Base-by-base conservation (phyloP, 768 basidiomycete species). In the Auriscalpium orientale region DNA sequence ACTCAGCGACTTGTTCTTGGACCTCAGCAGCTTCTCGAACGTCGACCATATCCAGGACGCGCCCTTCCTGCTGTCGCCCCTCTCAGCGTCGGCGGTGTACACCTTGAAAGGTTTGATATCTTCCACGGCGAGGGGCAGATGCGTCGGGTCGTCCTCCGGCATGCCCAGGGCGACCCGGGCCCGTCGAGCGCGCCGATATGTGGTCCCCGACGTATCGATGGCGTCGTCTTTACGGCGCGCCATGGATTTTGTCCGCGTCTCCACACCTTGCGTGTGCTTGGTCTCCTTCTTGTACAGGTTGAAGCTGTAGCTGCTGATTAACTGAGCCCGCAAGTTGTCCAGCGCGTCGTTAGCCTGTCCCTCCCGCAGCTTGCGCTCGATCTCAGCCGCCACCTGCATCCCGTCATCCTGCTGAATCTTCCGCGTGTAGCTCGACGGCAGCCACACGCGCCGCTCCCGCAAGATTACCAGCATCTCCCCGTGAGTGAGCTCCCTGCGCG, bases 291-390 rank as follows among this genome's bases (percentile, higher is more conserved):
- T 40, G 9, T 40, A 9, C 10, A 9, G 38, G 10, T 16, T 9
- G 10, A 9, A 40, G 38, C 38, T 16, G 3, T 38, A 40, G 15
- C 46, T 40, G 10, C 53, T 58, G 8, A 47, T 55, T 11, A 55
- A 13, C 16, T 58, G 57, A 33, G 51, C 13, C 2, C 53, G 57
- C 12, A 58, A 13, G 11, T 45, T 28, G 21, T 54, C 57, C 15
- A 58, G 22, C 1, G 53, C 57, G 33, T 55, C 44, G 34, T 54
- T 46, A 12, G 57, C 57, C 43, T 51, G 40, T 2, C 48, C 57
- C 40, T 46, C 5, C 8, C 49, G 53, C 13, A 58, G 18, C 12
- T 51, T 12, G 7, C 44, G 9, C 38, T 40, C 38, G 10, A 16
- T 16, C 38, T 40, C 38, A 9, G 16, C 38, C 9, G 38, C 38